phyloP scores from a whole-genome alignment of 768 basidiomycete genomes.

The Tulasnella sp. region DNA sequence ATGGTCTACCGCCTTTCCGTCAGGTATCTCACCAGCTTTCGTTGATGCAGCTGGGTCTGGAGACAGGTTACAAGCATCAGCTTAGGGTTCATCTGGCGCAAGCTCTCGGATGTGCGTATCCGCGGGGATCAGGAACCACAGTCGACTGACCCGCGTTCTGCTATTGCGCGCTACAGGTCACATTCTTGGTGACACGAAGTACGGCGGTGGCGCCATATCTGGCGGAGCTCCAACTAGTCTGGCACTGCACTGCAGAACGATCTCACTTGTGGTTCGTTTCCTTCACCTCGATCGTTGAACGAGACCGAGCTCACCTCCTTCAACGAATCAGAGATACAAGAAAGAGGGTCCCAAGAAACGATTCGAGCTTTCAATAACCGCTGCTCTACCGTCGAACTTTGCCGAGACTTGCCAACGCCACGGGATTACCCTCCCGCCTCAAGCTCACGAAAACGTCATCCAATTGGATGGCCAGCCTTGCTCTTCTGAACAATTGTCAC shows the following conservation, averaged over 20 bases:
- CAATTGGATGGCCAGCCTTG: neutral
- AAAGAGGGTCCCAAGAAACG: constrained; percentile 28
- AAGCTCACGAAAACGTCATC: neutral
- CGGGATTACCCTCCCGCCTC: constrained; percentile 1
- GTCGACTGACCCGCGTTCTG: neutral
- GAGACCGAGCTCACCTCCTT: neutral
- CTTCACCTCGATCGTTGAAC: neutral
- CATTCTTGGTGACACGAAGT: constrained; percentile 7
- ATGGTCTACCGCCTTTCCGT: neutral
- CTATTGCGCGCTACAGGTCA: constrained; percentile 3
- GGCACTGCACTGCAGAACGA: neutral
- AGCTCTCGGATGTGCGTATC: constrained; percentile 11
- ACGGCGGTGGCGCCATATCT: neutral
- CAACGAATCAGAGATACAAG: constrained; percentile 16
- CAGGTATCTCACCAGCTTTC: neutral
- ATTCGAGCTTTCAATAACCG: constrained; percentile 15
- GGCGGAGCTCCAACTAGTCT: neutral
- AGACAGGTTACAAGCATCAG: constrained; percentile 27
- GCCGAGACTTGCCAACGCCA: neutral
- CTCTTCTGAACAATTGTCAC: neutral
- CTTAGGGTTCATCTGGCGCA: constrained; percentile 25
- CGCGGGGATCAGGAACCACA: neutral
- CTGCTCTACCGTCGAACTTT: constrained; percentile 5
- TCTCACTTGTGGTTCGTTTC: neutral
- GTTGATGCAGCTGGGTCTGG: constrained; percentile 8